Percentiles rank a stretch among this genome's conserved stretches.
These are phyloP conservation scores for Pelargonium exstipulatum DNA, from an alignment of 441 rosid genomes.

Conservation along the genomic window DNA sequence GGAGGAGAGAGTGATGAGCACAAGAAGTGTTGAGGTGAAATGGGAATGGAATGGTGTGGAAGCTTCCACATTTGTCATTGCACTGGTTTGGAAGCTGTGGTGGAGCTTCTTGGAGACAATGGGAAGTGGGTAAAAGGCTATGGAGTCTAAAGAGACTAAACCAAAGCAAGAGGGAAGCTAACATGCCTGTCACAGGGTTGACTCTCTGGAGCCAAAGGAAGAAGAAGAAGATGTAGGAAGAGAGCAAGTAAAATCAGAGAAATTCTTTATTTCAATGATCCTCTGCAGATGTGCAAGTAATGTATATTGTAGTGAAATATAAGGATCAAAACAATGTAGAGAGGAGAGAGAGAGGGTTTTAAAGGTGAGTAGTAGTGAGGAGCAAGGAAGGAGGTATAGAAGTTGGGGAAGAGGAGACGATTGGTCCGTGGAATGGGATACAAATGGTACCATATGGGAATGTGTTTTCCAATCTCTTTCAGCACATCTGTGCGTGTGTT, in stretches of 20 bases:
- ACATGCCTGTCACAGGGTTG: constrained; percentile 28
- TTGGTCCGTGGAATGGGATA: constrained; percentile 66
- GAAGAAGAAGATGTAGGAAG: constrained; percentile 3
- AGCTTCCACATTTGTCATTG: constrained; percentile 53
- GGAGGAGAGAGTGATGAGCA: constrained; percentile 20
- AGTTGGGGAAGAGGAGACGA: constrained; percentile 54
- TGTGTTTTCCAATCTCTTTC: constrained; percentile 22
- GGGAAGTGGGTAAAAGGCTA: constrained; percentile 26
- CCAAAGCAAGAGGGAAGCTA: constrained; percentile 26
- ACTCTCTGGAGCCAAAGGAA: constrained; percentile 12
- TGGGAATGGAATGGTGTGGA: constrained; percentile 49
- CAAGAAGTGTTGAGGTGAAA: constrained; percentile 48
- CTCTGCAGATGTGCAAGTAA: not conserved
- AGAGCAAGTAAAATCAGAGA: not conserved
- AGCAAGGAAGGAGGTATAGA: constrained; percentile 29
- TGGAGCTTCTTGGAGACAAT: constrained; percentile 23
- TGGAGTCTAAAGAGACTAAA: constrained; percentile 35
- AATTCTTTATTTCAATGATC: not conserved
- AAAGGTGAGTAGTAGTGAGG: not conserved
- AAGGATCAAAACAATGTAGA: too few relatives aligned
- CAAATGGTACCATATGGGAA: constrained; percentile 43
- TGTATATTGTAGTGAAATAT: too few relatives aligned
- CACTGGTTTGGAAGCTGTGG: constrained; percentile 29
- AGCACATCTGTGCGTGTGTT: constrained; percentile 28
- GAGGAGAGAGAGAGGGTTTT: too few relatives aligned